Base-by-base conservation (phyloP, 306 rosid species). In the Boehmeria nivea region DNA sequence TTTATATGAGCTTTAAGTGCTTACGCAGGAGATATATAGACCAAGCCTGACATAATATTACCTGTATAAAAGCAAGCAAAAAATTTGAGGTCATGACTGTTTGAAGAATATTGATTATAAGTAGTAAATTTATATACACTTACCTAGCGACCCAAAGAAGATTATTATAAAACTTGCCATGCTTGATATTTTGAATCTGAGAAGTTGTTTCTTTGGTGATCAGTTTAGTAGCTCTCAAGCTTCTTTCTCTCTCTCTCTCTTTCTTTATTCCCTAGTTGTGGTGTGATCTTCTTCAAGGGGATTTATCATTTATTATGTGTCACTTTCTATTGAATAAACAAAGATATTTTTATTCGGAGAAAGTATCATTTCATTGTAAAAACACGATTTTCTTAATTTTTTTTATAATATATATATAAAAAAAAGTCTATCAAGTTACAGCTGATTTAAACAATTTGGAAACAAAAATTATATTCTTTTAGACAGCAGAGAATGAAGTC, bases 11-110 rank as follows among this genome's bases (percentile, higher is more conserved):
- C 26, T 24, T 12, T 36, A 4, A 44, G 49, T 9, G 27, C 67
- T 61, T 7, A 68, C 74, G 67, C 51, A 37, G 74, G 74, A 61
- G 74, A 68, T n/a, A 68, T 25, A 55, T 68, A 68, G 47, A 68
- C 51, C 2, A 68, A 34, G 20, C 68, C 74, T 20, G 74, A 44
- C 62, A 54, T 34, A 12, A 68, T 8, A 59, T 68, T 68, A 12
- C 74, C 74, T 68, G 57, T 33, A 63, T 7, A 31, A 10, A 31
- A 31, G 36, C 36, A 31, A 31, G 36, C 36, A 4, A 31, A n/a
- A n/a, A n/a, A n/a, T n/a, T n/a, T n/a, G n/a, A n/a, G n/a, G n/a
- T n/a, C n/a, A n/a, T n/a, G n/a, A n/a, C n/a, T n/a, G n/a, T n/a
- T n/a, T n/a, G n/a, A n/a, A n/a, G n/a, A n/a, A n/a, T n/a, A n/a